phyloP scores from a whole-genome alignment of 495 filamentous ascomycete species.

The Neurospora tetraspora region DNA sequence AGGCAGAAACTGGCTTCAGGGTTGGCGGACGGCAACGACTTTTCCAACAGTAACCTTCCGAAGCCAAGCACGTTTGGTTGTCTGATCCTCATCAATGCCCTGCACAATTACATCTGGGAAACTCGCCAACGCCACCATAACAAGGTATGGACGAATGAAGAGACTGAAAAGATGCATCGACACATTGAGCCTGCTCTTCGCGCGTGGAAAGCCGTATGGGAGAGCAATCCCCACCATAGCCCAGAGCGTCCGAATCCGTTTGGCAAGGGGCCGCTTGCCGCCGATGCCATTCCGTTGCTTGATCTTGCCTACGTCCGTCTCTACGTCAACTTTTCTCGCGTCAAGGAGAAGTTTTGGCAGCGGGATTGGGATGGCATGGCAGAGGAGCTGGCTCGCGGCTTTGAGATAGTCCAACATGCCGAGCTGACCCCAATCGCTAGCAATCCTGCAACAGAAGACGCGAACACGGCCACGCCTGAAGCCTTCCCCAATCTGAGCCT shows the following conservation, averaged over 20 bases:
- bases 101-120: conserved; percentile 99
- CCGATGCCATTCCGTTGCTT: conserved; percentile 88
- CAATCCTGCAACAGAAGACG: conserved; percentile 38
- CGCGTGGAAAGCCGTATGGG: conserved; percentile 95
- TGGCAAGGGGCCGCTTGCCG: conserved; percentile 79
- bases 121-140: conserved; percentile 85
- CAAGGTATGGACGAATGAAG: conserved; percentile 80
- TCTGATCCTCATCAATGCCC: conserved; percentile 82
- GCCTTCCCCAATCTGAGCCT: conserved; percentile 5
- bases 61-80: conserved; percentile 92
- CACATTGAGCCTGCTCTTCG: conserved; percentile 91
- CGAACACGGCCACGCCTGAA: conserved; percentile 30
- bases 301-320: conserved; percentile 90
- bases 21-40: conserved; percentile 32
- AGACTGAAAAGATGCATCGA: conserved; percentile 92
- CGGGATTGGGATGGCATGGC: conserved; percentile 90
- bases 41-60: conserved; percentile 50
- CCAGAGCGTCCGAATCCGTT: conserved; percentile 82
- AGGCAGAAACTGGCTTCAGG: conserved; percentile 31
- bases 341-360: conserved; percentile 92
- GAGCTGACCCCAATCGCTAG: conserved; percentile 49
- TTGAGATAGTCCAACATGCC: conserved; percentile 61
- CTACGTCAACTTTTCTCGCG: conserved; percentile 83
- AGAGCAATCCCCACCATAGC: conserved; percentile 75
- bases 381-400: conserved; percentile 73